phyloP scores from a whole-genome alignment of 208 protist species.

The Acanthamoeba royreba region DNA sequence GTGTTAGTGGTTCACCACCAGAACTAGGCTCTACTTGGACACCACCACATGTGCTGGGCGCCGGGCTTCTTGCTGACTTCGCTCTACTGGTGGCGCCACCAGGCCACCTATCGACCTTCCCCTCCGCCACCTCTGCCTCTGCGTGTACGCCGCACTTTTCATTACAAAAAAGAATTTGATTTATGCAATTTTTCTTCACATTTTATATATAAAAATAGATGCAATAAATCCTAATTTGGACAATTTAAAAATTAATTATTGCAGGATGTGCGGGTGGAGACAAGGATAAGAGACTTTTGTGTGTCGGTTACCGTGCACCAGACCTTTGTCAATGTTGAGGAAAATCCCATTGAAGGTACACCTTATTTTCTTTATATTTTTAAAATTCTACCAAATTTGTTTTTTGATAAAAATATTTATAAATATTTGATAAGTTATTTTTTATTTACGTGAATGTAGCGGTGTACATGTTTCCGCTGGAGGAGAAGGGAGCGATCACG shows the following conservation, averaged over 20 bases:
- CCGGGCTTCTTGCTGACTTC: no score
- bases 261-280: not conserved
- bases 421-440: not conserved
- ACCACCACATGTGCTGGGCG: no score
- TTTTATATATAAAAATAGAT: no score
- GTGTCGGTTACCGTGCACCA: not conserved
- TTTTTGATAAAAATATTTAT: not conserved
- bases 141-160: not conserved
- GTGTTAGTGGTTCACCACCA: no score
- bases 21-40: no score
- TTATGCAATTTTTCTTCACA: not conserved
- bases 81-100: no score
- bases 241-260: no score
- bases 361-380: not conserved
- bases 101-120: no score
- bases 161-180: not conserved
- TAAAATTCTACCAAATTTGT: not conserved
- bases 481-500: slow-evolving; percentile 73
- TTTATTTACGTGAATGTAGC: not conserved
- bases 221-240: no score
- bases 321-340: not conserved
- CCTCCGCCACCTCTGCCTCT: not conserved
- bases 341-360: not conserved
- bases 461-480: slow-evolving; percentile 71
- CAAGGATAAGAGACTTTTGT: not conserved